These are phyloP conservation scores for Didymellaceae sp. DNA, from an alignment of 2,329 filamentous ascomycete species.

Conservation along the genomic window DNA sequence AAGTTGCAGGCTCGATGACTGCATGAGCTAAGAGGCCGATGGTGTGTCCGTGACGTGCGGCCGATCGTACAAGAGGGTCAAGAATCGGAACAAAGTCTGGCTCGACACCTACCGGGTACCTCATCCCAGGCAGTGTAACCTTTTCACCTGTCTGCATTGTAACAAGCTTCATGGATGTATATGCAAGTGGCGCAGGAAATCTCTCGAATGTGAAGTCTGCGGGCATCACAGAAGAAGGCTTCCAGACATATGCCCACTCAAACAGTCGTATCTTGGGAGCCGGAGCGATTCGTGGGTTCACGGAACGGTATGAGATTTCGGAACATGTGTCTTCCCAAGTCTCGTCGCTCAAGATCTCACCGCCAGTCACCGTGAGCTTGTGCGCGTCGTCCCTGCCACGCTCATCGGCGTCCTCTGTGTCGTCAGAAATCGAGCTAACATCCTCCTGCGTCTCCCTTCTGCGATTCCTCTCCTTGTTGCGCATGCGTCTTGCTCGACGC, in stretches of 20 bases:
- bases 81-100: constrained; percentile 36
- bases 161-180: constrained; percentile 31
- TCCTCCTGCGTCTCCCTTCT: constrained; percentile 21
- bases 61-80: constrained; percentile 18
- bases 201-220: not conserved
- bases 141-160: constrained; percentile 32
- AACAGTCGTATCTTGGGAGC: constrained; percentile 31
- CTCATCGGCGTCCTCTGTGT: constrained; percentile 11
- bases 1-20: constrained; percentile 29
- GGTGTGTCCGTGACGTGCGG: constrained; percentile 35
- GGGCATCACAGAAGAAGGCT: constrained; percentile 17
- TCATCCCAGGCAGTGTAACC: constrained; percentile 32
- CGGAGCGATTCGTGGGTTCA: constrained; percentile 10
- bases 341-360: constrained; percentile 27
- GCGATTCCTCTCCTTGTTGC: constrained; percentile 15
- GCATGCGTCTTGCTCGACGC: constrained; percentile 11
- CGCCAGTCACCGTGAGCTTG: constrained; percentile 10
- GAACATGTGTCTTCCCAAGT: constrained; percentile 30
- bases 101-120: constrained; percentile 20
- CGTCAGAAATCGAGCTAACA: constrained; percentile 23
- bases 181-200: constrained; percentile 25
- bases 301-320: constrained; percentile 5
- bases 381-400: constrained; percentile 3
- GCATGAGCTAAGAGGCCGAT: constrained; percentile 29
- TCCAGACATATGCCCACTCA: constrained; percentile 33